Conservation (phyloP, 441 rosid genomes). For the Erodium chrysanthum region DNA sequence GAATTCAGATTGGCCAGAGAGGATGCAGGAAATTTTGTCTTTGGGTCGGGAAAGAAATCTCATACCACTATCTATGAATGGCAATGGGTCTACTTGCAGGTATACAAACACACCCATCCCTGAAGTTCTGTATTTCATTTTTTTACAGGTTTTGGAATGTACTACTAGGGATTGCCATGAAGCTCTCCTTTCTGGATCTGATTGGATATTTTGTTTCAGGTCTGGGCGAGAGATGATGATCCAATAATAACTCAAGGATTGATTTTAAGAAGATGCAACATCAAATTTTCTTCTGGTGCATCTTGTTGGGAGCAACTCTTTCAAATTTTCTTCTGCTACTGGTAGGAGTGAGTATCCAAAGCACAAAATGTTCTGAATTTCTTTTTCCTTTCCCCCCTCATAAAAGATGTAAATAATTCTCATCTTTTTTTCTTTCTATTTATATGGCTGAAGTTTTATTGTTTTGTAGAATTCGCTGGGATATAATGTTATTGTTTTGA, state of each 20-base stretch:
- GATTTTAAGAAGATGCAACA: not conserved
- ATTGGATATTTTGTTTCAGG: not conserved
- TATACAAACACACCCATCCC: conserved; percentile 1
- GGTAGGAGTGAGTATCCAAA: not conserved
- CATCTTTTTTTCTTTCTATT: not conserved
- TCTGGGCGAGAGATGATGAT: conserved; percentile 9
- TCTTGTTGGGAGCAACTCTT: conserved; percentile 1
- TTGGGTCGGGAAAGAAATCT: conserved; percentile 38
- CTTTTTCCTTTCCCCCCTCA: not conserved
- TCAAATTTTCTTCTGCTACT: not conserved
- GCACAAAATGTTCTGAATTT: not conserved
- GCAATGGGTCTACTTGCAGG: conserved; percentile 29
- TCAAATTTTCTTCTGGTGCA: not conserved
- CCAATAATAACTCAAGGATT: not conserved
- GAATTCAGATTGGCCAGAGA: conserved; percentile 63
- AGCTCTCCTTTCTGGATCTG: too few relatives aligned
- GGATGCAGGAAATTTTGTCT: conserved; percentile 53
- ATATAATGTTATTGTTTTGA: not conserved
- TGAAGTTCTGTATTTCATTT: not conserved
- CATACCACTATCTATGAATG: conserved; percentile 28
- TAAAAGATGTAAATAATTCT: not conserved
- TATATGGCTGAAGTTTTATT: not conserved
- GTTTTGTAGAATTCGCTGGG: not conserved
- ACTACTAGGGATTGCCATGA: too few relatives aligned
- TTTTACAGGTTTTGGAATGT: not conserved